Evolutionary conservation across 331 rosid species (phyloP), one percentile per base, ranked within the genome.

Genomic region (Acacia pycnantha): DNA sequence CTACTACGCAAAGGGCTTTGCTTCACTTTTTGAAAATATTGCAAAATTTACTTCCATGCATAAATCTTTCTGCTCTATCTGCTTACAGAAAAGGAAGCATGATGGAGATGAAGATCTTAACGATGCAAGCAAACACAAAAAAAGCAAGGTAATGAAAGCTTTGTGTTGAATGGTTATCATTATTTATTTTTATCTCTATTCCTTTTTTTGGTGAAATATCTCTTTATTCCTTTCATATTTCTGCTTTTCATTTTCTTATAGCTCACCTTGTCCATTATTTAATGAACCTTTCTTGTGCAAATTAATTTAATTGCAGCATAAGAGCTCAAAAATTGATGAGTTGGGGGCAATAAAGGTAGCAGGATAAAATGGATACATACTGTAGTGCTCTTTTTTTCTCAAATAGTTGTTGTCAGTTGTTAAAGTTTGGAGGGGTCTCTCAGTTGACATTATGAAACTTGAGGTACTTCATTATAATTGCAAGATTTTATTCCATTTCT

Each of bases 241-340:
- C 22, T 75, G 74, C 26, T 59, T 51, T 64, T 61, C 70, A 44
- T 62, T 54, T 53, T 76, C 51, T 77, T 74, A 12, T 58, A 19
- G 69, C 76, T 77, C 78, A 44, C 53, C 58, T 24, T 27, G 18
- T 44, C 58, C 33, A 54, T 75, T 76, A 35, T 56, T 73, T 76
- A 73, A 69, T 59, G 53, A 21, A 44, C 7, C 24, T 31, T 44
- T 46, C 71, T 47, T 21, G 26, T 78, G 88, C 31, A 12, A 41
- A 41, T 43, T 26, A 22, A 13, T 70, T 15, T 44, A 22, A 22
- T 46, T 66, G 86, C 92, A 91, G 96, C 92, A 91, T 79, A 96
- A 89, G 91, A 86, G 94, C 88, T 87, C 99, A 84, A 96, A 88
- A 89, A 88, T 92, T 61, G 98, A 96, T 83, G 98, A 96, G 83